Percentiles rank a stretch among this genome's conserved stretches.
These are phyloP conservation scores for Discostella stelligera DNA, from an alignment of 352 stramenopile genomes.

Conservation along the genomic window DNA sequence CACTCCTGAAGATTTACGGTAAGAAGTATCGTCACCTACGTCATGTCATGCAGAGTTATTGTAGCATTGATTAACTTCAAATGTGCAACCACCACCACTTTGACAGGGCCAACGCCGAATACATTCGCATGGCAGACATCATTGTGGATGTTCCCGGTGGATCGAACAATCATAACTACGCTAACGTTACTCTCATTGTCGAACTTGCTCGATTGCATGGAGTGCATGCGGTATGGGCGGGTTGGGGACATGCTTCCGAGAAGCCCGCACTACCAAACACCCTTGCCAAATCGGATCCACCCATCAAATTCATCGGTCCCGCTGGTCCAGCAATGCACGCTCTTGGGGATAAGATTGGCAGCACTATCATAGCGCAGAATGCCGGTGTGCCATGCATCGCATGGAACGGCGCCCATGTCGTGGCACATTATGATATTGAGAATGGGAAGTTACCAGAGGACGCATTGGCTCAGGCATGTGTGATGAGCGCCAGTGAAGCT, in stretches of 20 bases:
- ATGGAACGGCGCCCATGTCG: conserved; percentile 97
- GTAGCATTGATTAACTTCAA: background rate
- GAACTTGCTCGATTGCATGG: conserved; percentile 93
- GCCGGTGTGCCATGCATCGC: conserved; percentile 97
- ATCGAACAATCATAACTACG: conserved; percentile 99
- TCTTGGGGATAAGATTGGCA: conserved; percentile 99
- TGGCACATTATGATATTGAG: conserved; percentile 87
- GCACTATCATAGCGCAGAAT: conserved; percentile 99
- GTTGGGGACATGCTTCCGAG: conserved; percentile 88
- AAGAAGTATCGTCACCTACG: conserved; percentile 34
- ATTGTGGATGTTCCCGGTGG: conserved; percentile 99
- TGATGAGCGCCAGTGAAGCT: conserved; percentile 90
- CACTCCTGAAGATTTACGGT: conserved; percentile 97
- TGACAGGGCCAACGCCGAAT: conserved; percentile 95
- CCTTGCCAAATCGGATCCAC: conserved; percentile 86
- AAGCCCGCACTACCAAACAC: conserved; percentile 96
- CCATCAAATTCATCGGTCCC: conserved; percentile 99
- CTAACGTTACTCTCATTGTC: conserved; percentile 98
- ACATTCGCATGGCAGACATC: conserved; percentile 99
- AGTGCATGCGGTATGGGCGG: conserved; percentile 97
- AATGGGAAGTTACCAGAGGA: conserved; percentile 84
- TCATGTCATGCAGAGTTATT: background rate
- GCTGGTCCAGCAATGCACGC: conserved; percentile 96
- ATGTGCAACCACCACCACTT: background rate
- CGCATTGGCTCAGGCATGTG: conserved; percentile 91